phyloP scores from a whole-genome alignment of 1,284 basidiomycete genomes.

The Cystobasidium sp. region DNA sequence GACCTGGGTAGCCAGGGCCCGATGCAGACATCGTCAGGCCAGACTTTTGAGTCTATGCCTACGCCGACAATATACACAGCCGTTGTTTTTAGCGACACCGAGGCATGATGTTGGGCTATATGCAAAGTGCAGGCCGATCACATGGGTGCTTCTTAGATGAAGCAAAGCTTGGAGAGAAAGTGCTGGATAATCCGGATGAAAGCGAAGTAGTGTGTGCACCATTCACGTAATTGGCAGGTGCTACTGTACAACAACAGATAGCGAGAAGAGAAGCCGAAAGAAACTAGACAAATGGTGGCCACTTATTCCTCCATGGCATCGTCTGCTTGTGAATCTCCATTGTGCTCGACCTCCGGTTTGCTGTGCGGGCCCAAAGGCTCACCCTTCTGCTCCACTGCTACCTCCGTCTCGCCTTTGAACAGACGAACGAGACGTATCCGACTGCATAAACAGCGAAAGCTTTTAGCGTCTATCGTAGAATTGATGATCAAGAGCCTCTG shows the following conservation, averaged over 20 bases:
- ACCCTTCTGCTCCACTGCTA: slow-evolving; percentile 34
- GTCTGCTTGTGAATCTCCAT: neutral
- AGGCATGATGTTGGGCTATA: neutral
- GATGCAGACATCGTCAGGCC: slow-evolving; percentile 4
- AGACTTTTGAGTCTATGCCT: neutral
- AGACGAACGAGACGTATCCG: slow-evolving; percentile 38
- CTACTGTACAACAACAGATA: too few relatives aligned
- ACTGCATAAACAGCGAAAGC: slow-evolving; percentile 1
- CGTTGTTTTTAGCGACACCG: too few relatives aligned
- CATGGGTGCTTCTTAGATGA: too few relatives aligned
- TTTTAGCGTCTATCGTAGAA: neutral
- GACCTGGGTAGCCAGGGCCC: slow-evolving; percentile 16
- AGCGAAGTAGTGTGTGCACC: too few relatives aligned
- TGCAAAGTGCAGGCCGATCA: slow-evolving; percentile 1
- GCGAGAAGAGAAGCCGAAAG: neutral
- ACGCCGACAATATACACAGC: neutral
- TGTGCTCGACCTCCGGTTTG: slow-evolving; percentile 17
- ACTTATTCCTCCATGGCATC: slow-evolving; percentile 8
- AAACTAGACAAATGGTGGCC: neutral
- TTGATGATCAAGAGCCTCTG: neutral
- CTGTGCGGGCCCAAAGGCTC: slow-evolving; percentile 12
- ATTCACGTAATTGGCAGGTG: too few relatives aligned
- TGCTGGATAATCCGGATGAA: neutral
- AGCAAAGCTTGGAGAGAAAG: neutral
- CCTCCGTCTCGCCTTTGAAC: slow-evolving; percentile 26